Evolutionary conservation across 2,329 filamentous ascomycete genomes (phyloP).

Genomic region (Cladosporium oxysporum): DNA sequence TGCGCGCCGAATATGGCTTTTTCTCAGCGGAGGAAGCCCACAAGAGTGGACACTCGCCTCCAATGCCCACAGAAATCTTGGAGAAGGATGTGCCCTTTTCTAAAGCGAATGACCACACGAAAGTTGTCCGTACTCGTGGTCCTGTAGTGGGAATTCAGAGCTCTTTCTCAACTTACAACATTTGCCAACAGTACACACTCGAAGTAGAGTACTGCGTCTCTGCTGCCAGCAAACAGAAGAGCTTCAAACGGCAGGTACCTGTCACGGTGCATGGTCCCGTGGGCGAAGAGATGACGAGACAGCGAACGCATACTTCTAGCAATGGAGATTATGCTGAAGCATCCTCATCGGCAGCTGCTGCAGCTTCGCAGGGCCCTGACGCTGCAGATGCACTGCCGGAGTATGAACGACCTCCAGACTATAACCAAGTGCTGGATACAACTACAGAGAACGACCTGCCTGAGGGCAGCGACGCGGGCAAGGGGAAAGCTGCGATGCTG

Average conservation of each 20-base stretch:
- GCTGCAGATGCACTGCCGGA: conserved; percentile 3
- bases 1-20: conserved; percentile 8
- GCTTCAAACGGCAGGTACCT: background rate
- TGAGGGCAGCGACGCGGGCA: background rate
- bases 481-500: background rate
- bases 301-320: background rate
- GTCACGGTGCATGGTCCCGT: conserved; percentile 9
- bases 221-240: conserved; percentile 12
- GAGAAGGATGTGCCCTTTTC: conserved; percentile 11
- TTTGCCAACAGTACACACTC: conserved; percentile 17
- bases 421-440: conserved; percentile 13
- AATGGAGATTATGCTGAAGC: background rate
- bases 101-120: conserved; percentile 21
- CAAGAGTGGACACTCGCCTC: background rate
- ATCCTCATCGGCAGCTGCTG: conserved; percentile 10
- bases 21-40: conserved; percentile 4
- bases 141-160: background rate
- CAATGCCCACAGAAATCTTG: background rate
- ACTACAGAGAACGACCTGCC: conserved; percentile 4
- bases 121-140: background rate
- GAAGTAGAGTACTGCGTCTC: conserved; percentile 4
- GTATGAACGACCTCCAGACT: conserved; percentile 21
- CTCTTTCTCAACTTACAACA: conserved; percentile 21
- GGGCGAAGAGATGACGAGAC: background rate
- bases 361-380: background rate